Base-by-base conservation (phyloP, 2,329 filamentous ascomycete genomes). In the Nannizzia gypsea region DNA sequence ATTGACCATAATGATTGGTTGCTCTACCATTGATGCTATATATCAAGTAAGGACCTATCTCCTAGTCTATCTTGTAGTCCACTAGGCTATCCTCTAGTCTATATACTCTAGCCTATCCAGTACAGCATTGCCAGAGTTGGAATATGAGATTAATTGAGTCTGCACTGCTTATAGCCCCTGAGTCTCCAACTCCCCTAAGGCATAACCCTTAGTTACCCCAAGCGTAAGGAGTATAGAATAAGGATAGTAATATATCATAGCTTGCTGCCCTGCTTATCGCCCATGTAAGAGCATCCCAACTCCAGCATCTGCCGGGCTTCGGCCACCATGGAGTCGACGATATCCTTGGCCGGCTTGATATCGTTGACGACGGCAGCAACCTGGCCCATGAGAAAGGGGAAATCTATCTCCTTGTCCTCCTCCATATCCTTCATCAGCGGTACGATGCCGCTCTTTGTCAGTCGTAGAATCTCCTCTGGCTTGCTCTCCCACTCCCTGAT, bases 371-470 rank as follows among this genome's bases (percentile, higher is more conserved):
- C 81, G 1, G 88, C 91, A 0, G 90, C 88, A 6, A 96, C 91
- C 76, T 96, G 90, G 0, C 92, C 92, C 92, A 96, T 96, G 68
- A 96, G 71, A 73, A 92, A 90, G 11, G 92, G 92, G 60, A 88
- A 78, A 69, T 96, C 92, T 11, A 95, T 77, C 44, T 96, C 90
- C 59, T 85, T 86, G 0, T 87, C 88, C 59, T 90, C 80, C 56
- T 95, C 89, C 68, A 96, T 78, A 70, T 97, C 92, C 69, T 89
- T 80, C 74, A 87, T 83, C 64, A 96, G 78, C 0, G 92, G 92
- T 62, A 95, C 86, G 31, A 95, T 75, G 0, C 92, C 92, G 65
- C 80, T 77, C 38, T 86, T 84, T 36, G 87, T 91, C 70, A 96
- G 76, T 72, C 83, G 81, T 74, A 81, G 84, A 68, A 96, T 88